Evolutionary conservation across 352 stramenopile species (phyloP).

Genomic region (Pythium plurisporium): DNA sequence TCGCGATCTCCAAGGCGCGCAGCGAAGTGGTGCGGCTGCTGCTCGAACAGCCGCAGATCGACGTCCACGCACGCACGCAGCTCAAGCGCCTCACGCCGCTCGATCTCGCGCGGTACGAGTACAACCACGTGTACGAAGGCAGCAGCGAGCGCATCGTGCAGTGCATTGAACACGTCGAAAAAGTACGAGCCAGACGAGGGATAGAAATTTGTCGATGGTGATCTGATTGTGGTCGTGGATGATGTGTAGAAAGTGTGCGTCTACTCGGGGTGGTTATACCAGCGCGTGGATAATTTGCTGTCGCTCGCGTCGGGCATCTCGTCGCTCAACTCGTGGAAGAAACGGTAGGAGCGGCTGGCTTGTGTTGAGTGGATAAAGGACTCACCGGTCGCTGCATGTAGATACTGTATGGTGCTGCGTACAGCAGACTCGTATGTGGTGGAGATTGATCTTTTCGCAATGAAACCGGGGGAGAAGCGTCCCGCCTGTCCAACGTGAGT

Average conservation of each 20-base stretch:
- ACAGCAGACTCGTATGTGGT: constrained; percentile 49
- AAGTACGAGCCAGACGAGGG: constrained; percentile 31
- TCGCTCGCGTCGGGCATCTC: constrained; percentile 69
- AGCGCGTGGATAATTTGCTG: constrained; percentile 75
- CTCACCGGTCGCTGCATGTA: constrained; percentile 23
- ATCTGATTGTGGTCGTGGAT: constrained; percentile 1
- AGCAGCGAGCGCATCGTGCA: constrained; percentile 41
- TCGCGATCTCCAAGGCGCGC: constrained; percentile 54
- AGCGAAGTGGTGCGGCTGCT: constrained; percentile 66
- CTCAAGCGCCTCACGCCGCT: constrained; percentile 58
- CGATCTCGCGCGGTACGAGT: constrained; percentile 63
- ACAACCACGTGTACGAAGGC: constrained; percentile 32
- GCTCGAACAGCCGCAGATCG: constrained; percentile 41
- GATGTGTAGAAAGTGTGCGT: constrained; percentile 83
- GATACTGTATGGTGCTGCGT: constrained; percentile 72
- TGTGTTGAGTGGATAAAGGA: not conserved
- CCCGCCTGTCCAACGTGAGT: constrained; percentile 54
- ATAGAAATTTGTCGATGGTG: not conserved
- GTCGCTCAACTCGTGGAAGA: constrained; percentile 81
- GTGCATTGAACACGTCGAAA: constrained; percentile 77
- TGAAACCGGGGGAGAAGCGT: constrained; percentile 68
- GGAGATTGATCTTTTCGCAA: constrained; percentile 80
- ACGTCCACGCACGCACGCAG: constrained; percentile 50
- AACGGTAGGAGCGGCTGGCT: constrained; percentile 30
- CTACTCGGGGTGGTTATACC: constrained; percentile 79